Conservation (phyloP, 805 yeast genomes). For the Ogataea minuta region DNA sequence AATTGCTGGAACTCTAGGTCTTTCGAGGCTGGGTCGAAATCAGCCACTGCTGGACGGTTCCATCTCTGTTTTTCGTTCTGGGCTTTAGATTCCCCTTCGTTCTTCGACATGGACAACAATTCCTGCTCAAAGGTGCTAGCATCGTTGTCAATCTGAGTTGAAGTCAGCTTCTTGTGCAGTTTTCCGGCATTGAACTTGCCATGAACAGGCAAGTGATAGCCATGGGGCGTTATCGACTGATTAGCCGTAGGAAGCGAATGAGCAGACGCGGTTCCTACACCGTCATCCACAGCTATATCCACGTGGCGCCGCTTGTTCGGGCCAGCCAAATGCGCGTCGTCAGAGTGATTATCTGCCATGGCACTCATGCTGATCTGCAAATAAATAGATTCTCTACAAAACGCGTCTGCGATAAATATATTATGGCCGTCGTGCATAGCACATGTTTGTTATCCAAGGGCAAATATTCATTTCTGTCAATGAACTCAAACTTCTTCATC, state of each 20-base stretch:
- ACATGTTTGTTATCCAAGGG: conserved; percentile 8
- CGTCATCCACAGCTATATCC: conserved; percentile 23
- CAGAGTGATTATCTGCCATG: conserved; percentile 10
- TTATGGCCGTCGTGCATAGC: conserved; percentile 8
- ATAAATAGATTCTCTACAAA: neutral
- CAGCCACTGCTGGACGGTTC: conserved; percentile 55
- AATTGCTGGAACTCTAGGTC: conserved; percentile 84
- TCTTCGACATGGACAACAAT: conserved; percentile 42
- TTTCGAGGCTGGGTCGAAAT: conserved; percentile 44
- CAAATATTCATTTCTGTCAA: conserved; percentile 7
- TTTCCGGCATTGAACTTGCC: conserved; percentile 23
- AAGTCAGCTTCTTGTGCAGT: conserved; percentile 30
- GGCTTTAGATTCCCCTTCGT: conserved; percentile 17
- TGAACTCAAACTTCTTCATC: conserved; percentile 32
- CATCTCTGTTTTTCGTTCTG: conserved; percentile 36
- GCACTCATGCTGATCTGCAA: conserved; percentile 3
- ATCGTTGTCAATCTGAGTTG: conserved; percentile 32
- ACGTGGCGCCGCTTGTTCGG: conserved; percentile 24
- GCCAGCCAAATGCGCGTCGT: conserved; percentile 8
- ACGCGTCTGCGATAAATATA: conserved; percentile 9
- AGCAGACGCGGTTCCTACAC: conserved; percentile 27
- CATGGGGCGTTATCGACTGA: conserved; percentile 28
- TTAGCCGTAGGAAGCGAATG: conserved; percentile 34
- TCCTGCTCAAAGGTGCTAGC: conserved; percentile 55
- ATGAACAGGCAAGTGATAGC: conserved; percentile 32